Evolutionary conservation across 768 basidiomycete species (phyloP).

Genomic region (Agaricus blazei): DNA sequence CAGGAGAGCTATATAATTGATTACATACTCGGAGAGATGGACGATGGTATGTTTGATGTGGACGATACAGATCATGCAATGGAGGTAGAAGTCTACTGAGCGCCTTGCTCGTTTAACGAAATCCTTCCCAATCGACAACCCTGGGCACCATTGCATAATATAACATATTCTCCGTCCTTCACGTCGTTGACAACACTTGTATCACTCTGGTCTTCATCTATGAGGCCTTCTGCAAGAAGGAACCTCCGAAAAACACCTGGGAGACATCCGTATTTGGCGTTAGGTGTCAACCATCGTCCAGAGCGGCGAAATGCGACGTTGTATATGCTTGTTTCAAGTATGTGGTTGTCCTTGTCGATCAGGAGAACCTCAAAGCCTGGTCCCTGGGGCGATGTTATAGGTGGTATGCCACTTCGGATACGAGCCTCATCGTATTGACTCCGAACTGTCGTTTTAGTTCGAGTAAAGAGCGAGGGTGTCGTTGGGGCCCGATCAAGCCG

Average conservation of each 20-base stretch:
- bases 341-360: constrained; percentile 40
- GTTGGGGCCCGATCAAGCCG: constrained; percentile 54
- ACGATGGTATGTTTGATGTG: constrained; percentile 63
- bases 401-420: constrained; percentile 41
- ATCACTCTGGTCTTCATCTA: constrained; percentile 44
- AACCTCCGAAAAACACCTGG: constrained; percentile 65
- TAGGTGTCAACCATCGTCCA: constrained; percentile 62
- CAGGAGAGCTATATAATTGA: constrained; percentile 97
- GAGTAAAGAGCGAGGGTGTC: constrained; percentile 49
- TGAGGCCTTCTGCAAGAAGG: constrained; percentile 54
- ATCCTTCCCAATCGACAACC: constrained; percentile 62
- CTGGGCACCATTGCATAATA: constrained; percentile 68
- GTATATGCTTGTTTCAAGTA: constrained; percentile 67
- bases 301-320: constrained; percentile 66
- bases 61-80: constrained; percentile 38
- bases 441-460: constrained; percentile 69
- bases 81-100: constrained; percentile 30
- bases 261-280: constrained; percentile 59
- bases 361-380: constrained; percentile 56
- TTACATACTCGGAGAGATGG: constrained; percentile 84
- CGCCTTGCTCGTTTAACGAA: constrained; percentile 9
- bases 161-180: constrained; percentile 52
- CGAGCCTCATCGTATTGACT: constrained; percentile 59
- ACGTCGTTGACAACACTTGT: constrained; percentile 39
- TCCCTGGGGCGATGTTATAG: constrained; percentile 21